Conservation (phyloP, 208 protist species). For the Crithidia bombi region DNA sequence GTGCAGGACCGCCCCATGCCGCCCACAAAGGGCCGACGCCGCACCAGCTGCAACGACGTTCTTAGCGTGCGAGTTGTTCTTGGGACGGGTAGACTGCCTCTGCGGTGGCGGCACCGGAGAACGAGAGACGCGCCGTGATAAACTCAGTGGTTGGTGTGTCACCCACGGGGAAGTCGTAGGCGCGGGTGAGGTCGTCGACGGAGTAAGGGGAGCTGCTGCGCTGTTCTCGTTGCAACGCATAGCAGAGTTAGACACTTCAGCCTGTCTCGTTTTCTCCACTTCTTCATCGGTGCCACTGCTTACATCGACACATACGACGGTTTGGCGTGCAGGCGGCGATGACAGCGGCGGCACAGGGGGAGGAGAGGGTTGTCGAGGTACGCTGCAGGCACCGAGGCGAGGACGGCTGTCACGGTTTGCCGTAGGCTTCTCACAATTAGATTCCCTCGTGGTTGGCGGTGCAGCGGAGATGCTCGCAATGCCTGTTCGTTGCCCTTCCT, state of each 20-base stretch:
- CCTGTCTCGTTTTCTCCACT: background rate
- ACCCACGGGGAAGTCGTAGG: constrained; percentile 13
- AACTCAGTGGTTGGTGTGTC: constrained; percentile 24
- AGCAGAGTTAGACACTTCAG: background rate
- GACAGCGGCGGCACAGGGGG: background rate
- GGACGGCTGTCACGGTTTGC: background rate
- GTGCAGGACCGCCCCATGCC: too few species aligned
- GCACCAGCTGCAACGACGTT: background rate
- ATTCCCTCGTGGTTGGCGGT: background rate
- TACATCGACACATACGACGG: background rate
- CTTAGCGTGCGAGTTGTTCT: background rate
- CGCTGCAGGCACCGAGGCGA: constrained; percentile 5
- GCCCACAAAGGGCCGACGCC: too few species aligned
- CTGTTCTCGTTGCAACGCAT: background rate
- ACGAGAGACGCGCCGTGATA: constrained; percentile 24
- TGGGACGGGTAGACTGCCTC: background rate
- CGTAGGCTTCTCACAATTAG: too few species aligned
- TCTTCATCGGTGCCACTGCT: background rate
- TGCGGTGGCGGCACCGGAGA: constrained; percentile 15
- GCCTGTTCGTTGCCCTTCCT: background rate
- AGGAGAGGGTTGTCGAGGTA: constrained; percentile 16
- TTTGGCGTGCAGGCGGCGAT: background rate
- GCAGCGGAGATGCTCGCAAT: background rate
- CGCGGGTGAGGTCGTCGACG: constrained; percentile 2
- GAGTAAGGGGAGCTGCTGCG: background rate